These are phyloP conservation scores for Fonsecaea erecta DNA, from an alignment of 2,329 filamentous ascomycete genomes.

Conservation along the genomic window DNA sequence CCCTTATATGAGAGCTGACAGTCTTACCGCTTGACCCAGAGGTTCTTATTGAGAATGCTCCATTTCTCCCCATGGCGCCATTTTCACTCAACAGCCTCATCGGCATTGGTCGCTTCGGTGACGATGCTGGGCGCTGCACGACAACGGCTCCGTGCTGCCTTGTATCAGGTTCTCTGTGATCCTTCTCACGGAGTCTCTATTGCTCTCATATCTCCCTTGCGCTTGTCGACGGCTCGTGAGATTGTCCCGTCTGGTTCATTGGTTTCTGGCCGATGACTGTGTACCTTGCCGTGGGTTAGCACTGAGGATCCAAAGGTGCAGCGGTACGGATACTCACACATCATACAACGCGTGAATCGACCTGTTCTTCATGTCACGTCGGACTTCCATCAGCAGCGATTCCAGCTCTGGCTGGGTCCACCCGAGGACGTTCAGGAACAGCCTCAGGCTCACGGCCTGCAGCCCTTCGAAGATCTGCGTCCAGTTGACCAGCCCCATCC, in stretches of 20 bases:
- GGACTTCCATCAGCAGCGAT: conserved; percentile 41
- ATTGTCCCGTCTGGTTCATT: not conserved
- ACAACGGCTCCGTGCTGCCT: too few species aligned
- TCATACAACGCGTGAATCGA: conserved; percentile 42
- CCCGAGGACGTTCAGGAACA: conserved; percentile 17
- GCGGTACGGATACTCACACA: conserved; percentile 33
- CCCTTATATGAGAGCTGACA: too few species aligned
- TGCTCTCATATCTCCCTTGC: not conserved
- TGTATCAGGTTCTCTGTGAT: not conserved
- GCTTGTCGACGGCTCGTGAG: not conserved
- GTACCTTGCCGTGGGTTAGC: not conserved
- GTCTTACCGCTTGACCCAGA: too few species aligned
- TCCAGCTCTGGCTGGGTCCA: conserved; percentile 40
- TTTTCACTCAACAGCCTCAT: not conserved
- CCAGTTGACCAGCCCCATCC: conserved; percentile 31
- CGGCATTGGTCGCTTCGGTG: not conserved
- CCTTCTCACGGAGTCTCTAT: not conserved
- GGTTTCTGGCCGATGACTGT: not conserved
- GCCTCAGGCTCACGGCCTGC: conserved; percentile 38
- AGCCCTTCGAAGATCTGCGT: conserved; percentile 38
- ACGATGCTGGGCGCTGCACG: too few species aligned
- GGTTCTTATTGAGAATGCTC: too few species aligned
- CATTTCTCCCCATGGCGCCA: too few species aligned
- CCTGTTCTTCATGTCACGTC: conserved; percentile 41
- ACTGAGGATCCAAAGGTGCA: too few species aligned